Base-by-base conservation (phyloP, 768 basidiomycete genomes). In the Boletus sensibilis region DNA sequence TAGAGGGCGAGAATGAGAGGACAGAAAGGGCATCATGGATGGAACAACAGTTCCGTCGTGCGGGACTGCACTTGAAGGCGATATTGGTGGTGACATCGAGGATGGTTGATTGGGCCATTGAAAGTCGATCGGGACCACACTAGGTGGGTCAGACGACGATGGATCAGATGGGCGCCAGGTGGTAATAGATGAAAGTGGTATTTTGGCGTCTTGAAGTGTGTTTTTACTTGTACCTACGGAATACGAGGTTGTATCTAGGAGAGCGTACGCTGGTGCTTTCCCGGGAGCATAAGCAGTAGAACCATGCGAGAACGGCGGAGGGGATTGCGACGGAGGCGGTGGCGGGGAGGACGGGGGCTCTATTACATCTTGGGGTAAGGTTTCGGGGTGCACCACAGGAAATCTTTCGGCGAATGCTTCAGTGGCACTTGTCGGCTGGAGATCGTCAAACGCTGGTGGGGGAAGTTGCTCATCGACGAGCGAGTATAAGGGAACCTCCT, bases 361-460 rank as follows among this genome's bases (percentile, higher is more conserved):
- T 10, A 27, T 20, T 23, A 33, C n/a, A 35, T 44, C 46, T n/a
- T 41, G 43, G 11, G 44, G 8, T 18, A 29, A 23, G 18, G 13
- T 14, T 27, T 58, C 46, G 8, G n/a, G 8, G 5, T 10, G 35
- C 2, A 29, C 33, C 18, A 39, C n/a, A 4, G 14, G 33, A 29
- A 31, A 52, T 40, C 29, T 48, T 39, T 45, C 40, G 13, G 27
- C 0, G 4, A n/a, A 20, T 35, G 20, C 29, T 35, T 39, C 38
- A 21, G 52, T 11, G 20, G 12, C 27, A 43, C 39, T 34, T 18
- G 39, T 37, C 12, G 23, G 10, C 0, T 58, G 43, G 25, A 64
- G 34, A 39, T 66, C 67, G 21, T 60, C 58, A 27, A 71, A 68
- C 5, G 64, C 57, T 31, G 69, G 62, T 20, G 69, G 68, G 29